These are phyloP conservation scores for Ustilaginoidea virens DNA, from an alignment of 2,329 filamentous ascomycete genomes.

Conservation along the genomic window DNA sequence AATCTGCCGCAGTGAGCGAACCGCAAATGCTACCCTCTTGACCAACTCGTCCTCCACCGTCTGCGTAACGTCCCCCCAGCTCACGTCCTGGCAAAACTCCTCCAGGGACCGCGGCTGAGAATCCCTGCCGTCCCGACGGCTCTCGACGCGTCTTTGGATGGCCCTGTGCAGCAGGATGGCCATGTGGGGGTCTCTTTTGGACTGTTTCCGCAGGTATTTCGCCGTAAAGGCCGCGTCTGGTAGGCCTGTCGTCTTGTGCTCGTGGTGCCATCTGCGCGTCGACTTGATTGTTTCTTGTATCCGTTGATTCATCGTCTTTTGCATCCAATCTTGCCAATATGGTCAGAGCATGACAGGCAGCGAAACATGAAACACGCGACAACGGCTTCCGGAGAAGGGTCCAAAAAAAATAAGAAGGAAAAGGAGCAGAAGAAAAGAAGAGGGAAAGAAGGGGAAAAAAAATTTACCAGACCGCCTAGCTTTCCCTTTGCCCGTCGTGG, in stretches of 20 bases:
- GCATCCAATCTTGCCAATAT: constrained; percentile 2
- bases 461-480: too few relatives aligned
- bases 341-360: too few relatives aligned
- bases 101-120: constrained; percentile 13
- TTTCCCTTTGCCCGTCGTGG: too few relatives aligned
- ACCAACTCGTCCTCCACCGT: constrained; percentile 17
- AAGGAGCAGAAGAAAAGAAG: too few relatives aligned
- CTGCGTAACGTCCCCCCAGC: constrained; percentile 19
- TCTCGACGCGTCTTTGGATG: constrained; percentile 12
- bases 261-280: constrained; percentile 22
- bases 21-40: constrained; percentile 8
- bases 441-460: too few relatives aligned
- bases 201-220: constrained; percentile 21
- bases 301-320: constrained; percentile 9
- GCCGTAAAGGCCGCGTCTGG: constrained; percentile 15
- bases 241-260: constrained; percentile 18
- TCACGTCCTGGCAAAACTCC: constrained; percentile 17
- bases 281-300: constrained; percentile 20
- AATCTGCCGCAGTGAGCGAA: constrained; percentile 8
- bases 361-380: too few relatives aligned
- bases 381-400: too few relatives aligned
- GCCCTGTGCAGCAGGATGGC: constrained; percentile 18
- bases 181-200: constrained; percentile 17
- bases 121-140: constrained; percentile 1
- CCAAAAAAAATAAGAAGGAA: not conserved